Evolutionary conservation across 2,329 filamentous ascomycete genomes (phyloP), one percentile per base, ranked within the genome.

Genomic region (Fusarium sp.): DNA sequence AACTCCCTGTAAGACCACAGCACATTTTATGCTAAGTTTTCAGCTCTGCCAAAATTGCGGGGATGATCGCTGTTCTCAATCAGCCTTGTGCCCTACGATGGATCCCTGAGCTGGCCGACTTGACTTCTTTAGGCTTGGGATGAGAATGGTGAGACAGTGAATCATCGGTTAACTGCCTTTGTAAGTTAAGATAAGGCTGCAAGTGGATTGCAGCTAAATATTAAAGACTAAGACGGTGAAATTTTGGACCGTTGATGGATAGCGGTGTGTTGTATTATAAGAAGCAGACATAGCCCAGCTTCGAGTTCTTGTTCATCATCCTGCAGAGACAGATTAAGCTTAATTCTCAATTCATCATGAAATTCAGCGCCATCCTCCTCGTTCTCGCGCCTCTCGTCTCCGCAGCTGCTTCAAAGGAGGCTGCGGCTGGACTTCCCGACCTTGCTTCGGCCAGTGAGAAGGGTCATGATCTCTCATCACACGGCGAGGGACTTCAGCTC

Each of bases 81-180:
- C 65, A 70, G 65, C 65, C 67, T 70, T 70, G 52, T 44, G 45
- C 57, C 27, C n/a, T 22, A 25, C 39, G n/a, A 57, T 45, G 50
- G 25, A 33, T 17, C 27, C 5, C 12, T 22, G 17, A 36, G 38
- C 17, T 27, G 15, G 10, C 15, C 35, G 25, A 11, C 65, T 44
- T 60, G 36, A 25, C 65, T 56, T 5, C 27, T 52, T 42, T 39
- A 2, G 59, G 67, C 17, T 60, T 60, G 36, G 44, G 44, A 13
- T 29, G 20, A 44, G 45, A 41, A 38, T 53, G 20, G 35, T 42
- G 57, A 42, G 44, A 29, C 65, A 27, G 42, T 31, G 20, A 29
- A 3, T 12, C 3, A 49, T n/a, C 27, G 10, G 6, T 35, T 15
- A n/a, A 60, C 42, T 38, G 15, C 35, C 36, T 10, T 39, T 59